A percentile compares a stretch with the other conserved stretches of the same genome.
Evolutionary conservation across 2,329 filamentous ascomycete species (phyloP).

Genomic region (Microdochium nivale): DNA sequence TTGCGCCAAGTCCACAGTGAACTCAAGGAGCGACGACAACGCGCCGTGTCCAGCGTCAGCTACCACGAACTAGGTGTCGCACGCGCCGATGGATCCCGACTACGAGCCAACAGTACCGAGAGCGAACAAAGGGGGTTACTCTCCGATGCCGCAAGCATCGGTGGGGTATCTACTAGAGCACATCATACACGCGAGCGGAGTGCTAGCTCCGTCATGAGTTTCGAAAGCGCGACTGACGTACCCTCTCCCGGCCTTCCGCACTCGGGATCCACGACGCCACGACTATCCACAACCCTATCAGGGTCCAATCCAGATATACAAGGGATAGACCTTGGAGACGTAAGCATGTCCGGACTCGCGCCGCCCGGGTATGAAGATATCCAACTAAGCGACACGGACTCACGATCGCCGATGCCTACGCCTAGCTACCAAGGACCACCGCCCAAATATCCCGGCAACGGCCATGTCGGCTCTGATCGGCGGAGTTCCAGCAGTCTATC

Average conservation of each 20-base stretch:
- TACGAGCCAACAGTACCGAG: slow-evolving; percentile 65
- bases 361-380: slow-evolving; percentile 48
- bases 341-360: slow-evolving; percentile 30
- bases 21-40: slow-evolving; percentile 50
- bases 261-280: slow-evolving; percentile 34
- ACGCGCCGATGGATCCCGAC: slow-evolving; percentile 65
- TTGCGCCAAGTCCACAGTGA: slow-evolving; percentile 46
- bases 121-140: slow-evolving; percentile 65
- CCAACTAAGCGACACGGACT: slow-evolving; percentile 29
- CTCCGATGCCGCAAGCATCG: slow-evolving; percentile 61
- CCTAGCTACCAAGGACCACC: slow-evolving; percentile 37
- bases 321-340: slow-evolving; percentile 41
- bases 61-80: slow-evolving; percentile 72
- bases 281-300: slow-evolving; percentile 22
- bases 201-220: slow-evolving; percentile 46
- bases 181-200: slow-evolving; percentile 36
- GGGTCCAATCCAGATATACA: slow-evolving; percentile 41
- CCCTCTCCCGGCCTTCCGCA: slow-evolving; percentile 29
- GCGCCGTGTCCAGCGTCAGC: slow-evolving; percentile 65
- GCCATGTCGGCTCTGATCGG: no score
- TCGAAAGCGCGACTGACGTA: slow-evolving; percentile 34
- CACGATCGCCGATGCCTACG: slow-evolving; percentile 29
- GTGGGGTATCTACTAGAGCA: slow-evolving; percentile 15
- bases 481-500: no score
- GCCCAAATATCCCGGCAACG: slow-evolving; percentile 36